These are phyloP conservation scores for Cercospora berteroae DNA, from an alignment of 2,329 filamentous ascomycete species.

Conservation along the genomic window DNA sequence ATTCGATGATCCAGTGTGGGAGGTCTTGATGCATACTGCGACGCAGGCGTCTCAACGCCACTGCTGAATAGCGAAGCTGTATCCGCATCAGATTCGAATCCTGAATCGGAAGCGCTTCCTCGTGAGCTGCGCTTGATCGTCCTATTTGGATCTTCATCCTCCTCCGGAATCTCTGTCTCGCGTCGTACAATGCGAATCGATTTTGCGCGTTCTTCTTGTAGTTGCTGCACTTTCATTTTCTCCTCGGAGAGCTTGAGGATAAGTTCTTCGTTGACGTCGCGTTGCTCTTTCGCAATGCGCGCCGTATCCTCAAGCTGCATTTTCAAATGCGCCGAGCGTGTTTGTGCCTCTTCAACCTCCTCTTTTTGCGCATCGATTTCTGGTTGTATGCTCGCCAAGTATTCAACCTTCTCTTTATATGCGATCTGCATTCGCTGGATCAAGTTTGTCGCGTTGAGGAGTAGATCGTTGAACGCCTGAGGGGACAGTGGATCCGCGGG, in stretches of 20 bases:
- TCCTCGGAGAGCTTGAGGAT: conserved; percentile 50
- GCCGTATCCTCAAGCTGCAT: conserved; percentile 62
- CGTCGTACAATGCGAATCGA: conserved; percentile 26
- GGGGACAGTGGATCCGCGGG: conserved; percentile 50
- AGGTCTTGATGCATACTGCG: conserved; percentile 26
- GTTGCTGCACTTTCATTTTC: conserved; percentile 40
- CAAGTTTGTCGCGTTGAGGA: conserved; percentile 56
- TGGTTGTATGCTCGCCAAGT: conserved; percentile 51
- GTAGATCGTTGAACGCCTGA: conserved; percentile 57
- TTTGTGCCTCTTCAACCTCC: conserved; percentile 60
- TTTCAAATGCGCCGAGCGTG: conserved; percentile 57
- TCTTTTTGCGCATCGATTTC: conserved; percentile 60
- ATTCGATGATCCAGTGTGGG: conserved; percentile 33
- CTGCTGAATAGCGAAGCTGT: conserved; percentile 51
- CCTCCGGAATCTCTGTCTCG: conserved; percentile 19
- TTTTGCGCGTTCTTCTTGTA: conserved; percentile 30
- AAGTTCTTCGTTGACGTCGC: conserved; percentile 55
- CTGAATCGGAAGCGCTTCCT: conserved; percentile 52
- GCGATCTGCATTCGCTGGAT: conserved; percentile 56
- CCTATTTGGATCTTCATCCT: conserved; percentile 25
- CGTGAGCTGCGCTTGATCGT: conserved; percentile 32
- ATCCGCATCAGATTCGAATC: conserved; percentile 59
- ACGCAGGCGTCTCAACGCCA: conserved; percentile 35
- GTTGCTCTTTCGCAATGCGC: conserved; percentile 54
- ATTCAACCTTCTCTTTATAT: conserved; percentile 53